phyloP scores from a whole-genome alignment of 2,329 filamentous ascomycete species.

The Pseudogymnoascus verrucosus region DNA sequence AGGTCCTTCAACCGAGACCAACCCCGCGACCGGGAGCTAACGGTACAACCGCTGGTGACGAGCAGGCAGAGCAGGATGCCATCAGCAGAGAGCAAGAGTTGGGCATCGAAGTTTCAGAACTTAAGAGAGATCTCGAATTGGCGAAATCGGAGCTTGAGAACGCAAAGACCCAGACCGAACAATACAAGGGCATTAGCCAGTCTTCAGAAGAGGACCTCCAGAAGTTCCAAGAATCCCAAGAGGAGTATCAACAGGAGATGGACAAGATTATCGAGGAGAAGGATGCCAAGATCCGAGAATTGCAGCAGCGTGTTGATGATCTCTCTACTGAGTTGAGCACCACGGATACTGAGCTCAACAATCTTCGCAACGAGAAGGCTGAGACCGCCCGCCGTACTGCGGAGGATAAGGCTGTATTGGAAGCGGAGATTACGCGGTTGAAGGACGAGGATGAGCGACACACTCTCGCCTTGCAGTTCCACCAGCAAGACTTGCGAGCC shows the following conservation, averaged over 20 bases:
- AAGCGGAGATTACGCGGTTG: constrained; percentile 70
- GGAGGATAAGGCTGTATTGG: constrained; percentile 72
- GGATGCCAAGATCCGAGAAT: constrained; percentile 68
- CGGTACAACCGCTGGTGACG: constrained; percentile 35
- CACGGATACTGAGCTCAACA: constrained; percentile 74
- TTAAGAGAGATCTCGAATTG: constrained; percentile 80
- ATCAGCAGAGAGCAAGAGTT: constrained; percentile 69
- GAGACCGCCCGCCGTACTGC: constrained; percentile 64
- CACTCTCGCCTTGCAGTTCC: constrained; percentile 69
- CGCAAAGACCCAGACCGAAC: constrained; percentile 71
- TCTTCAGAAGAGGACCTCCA: constrained; percentile 79
- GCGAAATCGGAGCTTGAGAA: constrained; percentile 73
- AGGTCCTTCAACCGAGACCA: constrained; percentile 72
- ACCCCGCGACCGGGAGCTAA: constrained; percentile 49
- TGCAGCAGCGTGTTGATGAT: constrained; percentile 77
- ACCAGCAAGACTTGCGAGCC: constrained; percentile 84
- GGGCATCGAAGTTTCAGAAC: constrained; percentile 71
- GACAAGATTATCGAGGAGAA: constrained; percentile 69
- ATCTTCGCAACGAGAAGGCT: constrained; percentile 70
- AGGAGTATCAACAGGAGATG: constrained; percentile 82
- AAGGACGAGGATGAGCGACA: constrained; percentile 79
- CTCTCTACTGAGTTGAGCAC: constrained; percentile 72
- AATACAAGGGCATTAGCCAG: constrained; percentile 84
- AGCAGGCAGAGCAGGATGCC: constrained; percentile 49
- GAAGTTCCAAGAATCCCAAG: constrained; percentile 69